Evolutionary conservation across 495 filamentous ascomycete genomes (phyloP).

Genomic region (Jackrogersella minutella): DNA sequence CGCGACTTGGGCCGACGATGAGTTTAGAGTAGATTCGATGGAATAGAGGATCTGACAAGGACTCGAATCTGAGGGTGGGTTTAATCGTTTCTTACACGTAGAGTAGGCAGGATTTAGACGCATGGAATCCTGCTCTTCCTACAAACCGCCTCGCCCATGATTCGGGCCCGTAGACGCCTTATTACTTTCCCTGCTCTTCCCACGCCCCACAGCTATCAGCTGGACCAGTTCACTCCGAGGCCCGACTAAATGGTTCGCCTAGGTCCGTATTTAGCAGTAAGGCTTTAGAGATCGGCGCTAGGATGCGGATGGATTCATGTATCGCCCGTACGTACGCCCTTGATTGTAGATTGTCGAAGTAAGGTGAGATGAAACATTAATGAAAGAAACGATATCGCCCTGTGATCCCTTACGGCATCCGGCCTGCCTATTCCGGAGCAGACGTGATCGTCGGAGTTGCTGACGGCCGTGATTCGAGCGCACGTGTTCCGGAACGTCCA

Average conservation of each 20-base stretch:
- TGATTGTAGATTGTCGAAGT: not conserved
- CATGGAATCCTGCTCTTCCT: slow-evolving; percentile 4
- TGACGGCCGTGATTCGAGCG: not conserved
- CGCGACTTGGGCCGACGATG: not conserved
- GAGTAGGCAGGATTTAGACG: not conserved
- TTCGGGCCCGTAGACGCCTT: not conserved
- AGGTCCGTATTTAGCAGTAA: not conserved
- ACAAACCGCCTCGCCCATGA: not conserved
- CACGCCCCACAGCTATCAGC: not conserved
- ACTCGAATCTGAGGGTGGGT: not conserved
- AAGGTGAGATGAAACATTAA: not conserved
- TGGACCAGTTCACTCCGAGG: not conserved
- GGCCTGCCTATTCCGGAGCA: not conserved
- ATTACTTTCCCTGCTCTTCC: not conserved
- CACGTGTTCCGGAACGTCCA: not conserved
- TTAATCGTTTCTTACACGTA: not conserved
- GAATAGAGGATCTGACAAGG: not conserved
- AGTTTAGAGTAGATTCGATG: not conserved
- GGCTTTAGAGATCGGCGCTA: not conserved
- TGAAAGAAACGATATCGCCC: not conserved
- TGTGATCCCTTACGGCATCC: not conserved
- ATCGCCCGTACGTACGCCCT: not conserved
- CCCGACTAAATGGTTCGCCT: not conserved
- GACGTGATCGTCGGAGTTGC: not conserved
- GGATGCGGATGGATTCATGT: not conserved